phyloP scores from a whole-genome alignment of 139 green algal genomes.

The Pleodorina starrii region DNA sequence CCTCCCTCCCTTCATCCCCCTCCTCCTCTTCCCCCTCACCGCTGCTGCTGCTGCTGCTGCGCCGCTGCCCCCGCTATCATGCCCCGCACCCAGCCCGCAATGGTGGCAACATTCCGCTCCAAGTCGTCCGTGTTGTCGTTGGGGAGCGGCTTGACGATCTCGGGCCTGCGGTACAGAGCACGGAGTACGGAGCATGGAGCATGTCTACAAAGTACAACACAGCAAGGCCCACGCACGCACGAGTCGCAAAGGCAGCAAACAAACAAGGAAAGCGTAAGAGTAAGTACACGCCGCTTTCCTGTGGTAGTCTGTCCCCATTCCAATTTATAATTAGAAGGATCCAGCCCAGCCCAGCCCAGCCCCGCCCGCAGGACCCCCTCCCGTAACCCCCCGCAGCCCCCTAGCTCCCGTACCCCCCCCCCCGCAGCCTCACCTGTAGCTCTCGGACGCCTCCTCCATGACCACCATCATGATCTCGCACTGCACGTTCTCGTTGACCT shows the following conservation, averaged over 20 bases:
- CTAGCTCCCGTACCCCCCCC: neutral
- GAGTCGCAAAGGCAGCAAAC: too few species aligned
- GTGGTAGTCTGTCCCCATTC: too few species aligned
- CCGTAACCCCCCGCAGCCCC: too few species aligned
- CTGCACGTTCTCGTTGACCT: conserved; percentile 96
- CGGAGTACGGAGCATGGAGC: too few species aligned
- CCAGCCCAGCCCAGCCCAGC: too few species aligned
- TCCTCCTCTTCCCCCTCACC: too few species aligned
- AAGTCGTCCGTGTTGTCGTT: conserved; percentile 95
- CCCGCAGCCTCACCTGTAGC: conserved; percentile 81
- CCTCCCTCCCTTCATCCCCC: neutral
- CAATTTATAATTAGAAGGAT: too few species aligned
- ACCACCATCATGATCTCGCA: conserved; percentile 99
- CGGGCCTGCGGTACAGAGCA: conserved; percentile 71
- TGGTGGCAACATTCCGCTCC: conserved; percentile 89
- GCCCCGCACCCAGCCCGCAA: conserved; percentile 76
- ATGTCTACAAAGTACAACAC: too few species aligned
- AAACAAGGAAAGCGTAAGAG: too few species aligned
- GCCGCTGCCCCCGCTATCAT: conserved; percentile 25
- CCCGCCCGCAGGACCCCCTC: too few species aligned
- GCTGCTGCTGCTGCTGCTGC: neutral
- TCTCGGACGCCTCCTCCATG: conserved; percentile 94
- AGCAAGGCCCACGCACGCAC: too few species aligned
- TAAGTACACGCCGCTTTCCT: too few species aligned
- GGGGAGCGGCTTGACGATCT: conserved; percentile 88